Percentiles rank a stretch among this genome's conserved stretches.
phyloP scores from a whole-genome alignment of 331 rosid species.

The Dryas integrifolia region DNA sequence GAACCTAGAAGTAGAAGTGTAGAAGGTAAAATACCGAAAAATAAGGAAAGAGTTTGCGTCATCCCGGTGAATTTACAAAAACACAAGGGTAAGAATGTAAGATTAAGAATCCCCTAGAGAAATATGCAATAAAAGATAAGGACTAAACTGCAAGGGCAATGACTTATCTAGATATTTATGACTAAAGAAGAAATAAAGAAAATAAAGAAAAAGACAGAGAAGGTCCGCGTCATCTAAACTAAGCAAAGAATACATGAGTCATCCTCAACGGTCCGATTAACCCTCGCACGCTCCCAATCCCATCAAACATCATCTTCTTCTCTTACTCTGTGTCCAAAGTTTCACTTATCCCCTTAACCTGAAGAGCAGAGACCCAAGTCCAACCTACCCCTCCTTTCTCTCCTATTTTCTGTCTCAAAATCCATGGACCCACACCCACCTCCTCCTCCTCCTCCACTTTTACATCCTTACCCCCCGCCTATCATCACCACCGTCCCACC shows the following conservation, averaged over 20 bases:
- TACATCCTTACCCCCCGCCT: background rate
- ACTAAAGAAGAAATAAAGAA: constrained; percentile 1
- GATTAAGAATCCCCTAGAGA: background rate
- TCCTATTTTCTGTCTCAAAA: constrained; percentile 21
- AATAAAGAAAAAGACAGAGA: constrained; percentile 7
- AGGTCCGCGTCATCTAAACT: constrained; percentile 31
- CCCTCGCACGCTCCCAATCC: constrained; percentile 11
- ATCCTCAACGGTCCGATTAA: constrained; percentile 38
- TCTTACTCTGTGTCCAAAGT: background rate
- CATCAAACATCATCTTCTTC: constrained; percentile 16
- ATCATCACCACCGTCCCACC: background rate
- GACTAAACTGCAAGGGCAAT: constrained; percentile 1
- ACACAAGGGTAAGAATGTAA: background rate
- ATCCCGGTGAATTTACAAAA: background rate
- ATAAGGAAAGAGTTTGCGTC: background rate
- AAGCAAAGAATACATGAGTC: background rate
- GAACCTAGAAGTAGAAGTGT: background rate
- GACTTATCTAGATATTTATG: constrained; percentile 12
- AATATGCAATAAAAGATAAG: background rate
- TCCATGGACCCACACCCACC: constrained; percentile 56
- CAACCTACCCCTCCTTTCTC: background rate
- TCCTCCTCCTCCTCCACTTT: constrained; percentile 36
- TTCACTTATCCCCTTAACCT: background rate
- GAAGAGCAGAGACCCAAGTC: background rate
- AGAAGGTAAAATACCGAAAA: background rate